Base-by-base conservation (phyloP, 2,329 filamentous ascomycete genomes). In the Venturia pyrina region DNA sequence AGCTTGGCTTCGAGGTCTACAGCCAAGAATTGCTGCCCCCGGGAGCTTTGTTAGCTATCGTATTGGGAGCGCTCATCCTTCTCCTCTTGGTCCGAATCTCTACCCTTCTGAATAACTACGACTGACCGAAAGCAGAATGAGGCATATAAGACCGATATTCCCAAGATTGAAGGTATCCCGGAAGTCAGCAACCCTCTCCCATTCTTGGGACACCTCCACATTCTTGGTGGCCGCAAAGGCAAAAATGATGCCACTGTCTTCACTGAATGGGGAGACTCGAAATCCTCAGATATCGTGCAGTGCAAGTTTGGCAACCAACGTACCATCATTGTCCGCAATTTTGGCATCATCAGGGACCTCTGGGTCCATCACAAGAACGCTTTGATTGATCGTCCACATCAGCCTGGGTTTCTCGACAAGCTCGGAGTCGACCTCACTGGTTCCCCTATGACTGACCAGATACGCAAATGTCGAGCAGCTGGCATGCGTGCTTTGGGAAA, bases 131-230 rank as follows among this genome's bases (percentile, higher is more conserved):
- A 57, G 13, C 17, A 57, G 53, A 57, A 57, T 69, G 71, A 50
- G 57, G 64, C 57, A 24, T 56, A 65, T 32, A 37, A 56, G 70
- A 83, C 81, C 4, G 81, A 83, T 66, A 78, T 83, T 21, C 78
- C 80, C 1, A 74, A 78, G 61, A 83, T 83, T 68, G 76, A 75
- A 62, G 79, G 79, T 13, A 75, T 83, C 15, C 79, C 77, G 19
- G 80, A 83, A 64, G 80, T 83, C 15, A 81, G 82, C 1, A 78
- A 79, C 17, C 79, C 80, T 1, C 82, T 81, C 0, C 73, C 84
- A 10, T 76, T 78, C 32, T 81, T 71, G 15, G 69, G 70, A 2
- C 66, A 71, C 46, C 64, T 71, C 5, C 63, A 68, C 8, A 53
- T 67, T 0, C 68, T 71, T 13, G 70, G 70, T 5, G 69, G 70